Conservation (phyloP, 2,329 filamentous ascomycete species). For the Elsinoe necatrix region DNA sequence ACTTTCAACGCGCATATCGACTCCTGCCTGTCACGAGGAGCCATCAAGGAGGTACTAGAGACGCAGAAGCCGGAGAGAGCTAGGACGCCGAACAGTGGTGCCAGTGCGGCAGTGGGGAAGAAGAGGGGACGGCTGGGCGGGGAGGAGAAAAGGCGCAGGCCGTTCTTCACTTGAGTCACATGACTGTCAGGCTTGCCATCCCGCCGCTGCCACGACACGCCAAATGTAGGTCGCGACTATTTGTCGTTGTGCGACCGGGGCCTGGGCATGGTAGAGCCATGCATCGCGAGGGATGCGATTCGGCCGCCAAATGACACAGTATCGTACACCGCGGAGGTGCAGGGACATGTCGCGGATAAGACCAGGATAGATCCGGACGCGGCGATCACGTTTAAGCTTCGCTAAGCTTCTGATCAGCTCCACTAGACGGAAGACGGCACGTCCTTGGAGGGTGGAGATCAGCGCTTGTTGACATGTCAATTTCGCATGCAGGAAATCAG, state of each 20-base stretch:
- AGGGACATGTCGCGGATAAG: too few species aligned
- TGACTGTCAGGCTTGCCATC: too few species aligned
- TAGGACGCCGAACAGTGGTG: constrained; percentile 14
- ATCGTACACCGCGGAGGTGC: background rate
- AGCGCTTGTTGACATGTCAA: background rate
- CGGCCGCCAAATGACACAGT: too few species aligned
- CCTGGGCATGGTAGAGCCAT: too few species aligned
- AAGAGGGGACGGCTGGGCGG: constrained; percentile 23
- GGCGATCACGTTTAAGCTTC: background rate
- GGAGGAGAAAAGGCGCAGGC: background rate
- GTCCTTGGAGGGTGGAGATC: background rate
- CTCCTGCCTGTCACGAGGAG: constrained; percentile 73
- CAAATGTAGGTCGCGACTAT: too few species aligned
- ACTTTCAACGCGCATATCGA: constrained; percentile 90
- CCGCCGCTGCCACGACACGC: too few species aligned
- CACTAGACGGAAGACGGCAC: constrained; percentile 8
- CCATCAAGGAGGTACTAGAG: constrained; percentile 75
- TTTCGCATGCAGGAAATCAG: too few species aligned
- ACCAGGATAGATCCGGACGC: too few species aligned
- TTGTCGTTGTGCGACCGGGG: too few species aligned
- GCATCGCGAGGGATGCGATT: too few species aligned
- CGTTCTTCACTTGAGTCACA: constrained; percentile 6
- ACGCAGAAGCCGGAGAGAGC: constrained; percentile 27
- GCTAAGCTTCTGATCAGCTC: background rate
- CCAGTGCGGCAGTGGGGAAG: constrained; percentile 18